Percentiles rank a stretch among this genome's conserved stretches.
These are phyloP conservation scores for Stipa capillata DNA, from an alignment of 176 grass and related monocot genomes.

Conservation along the genomic window DNA sequence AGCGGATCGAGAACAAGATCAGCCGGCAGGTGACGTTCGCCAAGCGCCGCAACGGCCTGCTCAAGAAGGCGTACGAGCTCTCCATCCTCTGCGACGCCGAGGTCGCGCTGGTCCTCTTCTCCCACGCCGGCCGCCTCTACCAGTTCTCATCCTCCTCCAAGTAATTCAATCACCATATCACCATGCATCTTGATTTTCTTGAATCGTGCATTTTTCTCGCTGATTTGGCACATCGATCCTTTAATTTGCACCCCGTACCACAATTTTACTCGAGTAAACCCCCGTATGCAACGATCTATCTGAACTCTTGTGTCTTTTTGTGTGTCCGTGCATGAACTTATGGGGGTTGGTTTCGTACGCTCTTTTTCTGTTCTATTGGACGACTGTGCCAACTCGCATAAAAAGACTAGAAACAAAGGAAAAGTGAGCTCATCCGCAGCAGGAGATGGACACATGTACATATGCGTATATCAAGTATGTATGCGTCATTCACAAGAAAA, in stretches of 20 bases:
- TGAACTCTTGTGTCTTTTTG: neutral
- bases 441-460: neutral
- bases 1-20: slow-evolving; percentile 95
- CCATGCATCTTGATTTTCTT: neutral
- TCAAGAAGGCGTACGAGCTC: slow-evolving; percentile 88
- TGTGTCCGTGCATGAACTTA: slow-evolving; percentile 29
- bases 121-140: slow-evolving; percentile 57
- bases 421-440: neutral
- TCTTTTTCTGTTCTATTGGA: slow-evolving; percentile 17
- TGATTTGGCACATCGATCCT: neutral
- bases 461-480: neutral
- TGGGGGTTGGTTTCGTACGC: neutral
- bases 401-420: neutral
- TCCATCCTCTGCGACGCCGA: slow-evolving; percentile 80
- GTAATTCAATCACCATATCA: neutral
- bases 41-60: slow-evolving; percentile 70
- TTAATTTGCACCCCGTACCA: neutral
- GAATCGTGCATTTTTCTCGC: neutral
- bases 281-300: neutral
- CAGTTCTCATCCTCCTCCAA: slow-evolving; percentile 60
- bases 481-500: neutral
- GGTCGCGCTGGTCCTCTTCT: slow-evolving; percentile 76
- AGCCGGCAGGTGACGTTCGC: slow-evolving; percentile 85
- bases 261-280: neutral
- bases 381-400: neutral